A percentile compares a stretch with the other conserved stretches of the same genome.
These are phyloP conservation scores for Rhizophagus clarus DNA, from an alignment of 192 early-diverging fungal species.

Conservation along the genomic window DNA sequence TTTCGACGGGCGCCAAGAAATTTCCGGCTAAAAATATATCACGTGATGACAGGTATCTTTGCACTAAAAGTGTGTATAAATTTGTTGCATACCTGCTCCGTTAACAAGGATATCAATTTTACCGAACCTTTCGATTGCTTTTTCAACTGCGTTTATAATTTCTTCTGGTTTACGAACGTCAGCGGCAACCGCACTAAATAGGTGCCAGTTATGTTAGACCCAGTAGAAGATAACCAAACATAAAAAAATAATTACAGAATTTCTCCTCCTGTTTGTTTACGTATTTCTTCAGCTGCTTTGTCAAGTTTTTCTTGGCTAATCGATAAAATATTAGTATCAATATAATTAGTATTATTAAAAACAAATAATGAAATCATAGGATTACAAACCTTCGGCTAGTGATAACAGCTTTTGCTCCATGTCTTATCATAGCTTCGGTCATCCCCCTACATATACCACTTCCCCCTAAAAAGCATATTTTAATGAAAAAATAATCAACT, in stretches of 20 bases:
- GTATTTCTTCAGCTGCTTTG: constrained; percentile 64
- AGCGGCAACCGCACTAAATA: constrained; percentile 48
- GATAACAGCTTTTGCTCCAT: constrained; percentile 64
- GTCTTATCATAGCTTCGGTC: constrained; percentile 64
- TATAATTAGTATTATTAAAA: neutral
- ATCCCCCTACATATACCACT: constrained; percentile 72
- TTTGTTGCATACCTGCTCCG: constrained; percentile 32
- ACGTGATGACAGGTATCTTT: neutral
- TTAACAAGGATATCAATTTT: constrained; percentile 65
- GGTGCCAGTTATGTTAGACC: neutral
- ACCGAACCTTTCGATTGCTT: constrained; percentile 63
- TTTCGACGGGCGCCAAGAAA: constrained; percentile 67
- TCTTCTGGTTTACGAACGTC: constrained; percentile 67
- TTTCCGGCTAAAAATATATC: constrained; percentile 60
- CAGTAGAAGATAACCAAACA: neutral
- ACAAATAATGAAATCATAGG: neutral
- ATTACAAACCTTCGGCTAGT: constrained; percentile 55
- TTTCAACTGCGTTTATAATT: constrained; percentile 60
- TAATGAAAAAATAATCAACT: constrained; percentile 11
- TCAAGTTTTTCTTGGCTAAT: constrained; percentile 61
- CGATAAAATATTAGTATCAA: neutral
- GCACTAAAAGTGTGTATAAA: neutral
- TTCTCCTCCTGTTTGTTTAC: constrained; percentile 56
- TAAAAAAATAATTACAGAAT: constrained; percentile 42
- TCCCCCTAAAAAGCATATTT: constrained; percentile 41